These are phyloP conservation scores for Fusarium sp. DNA, from an alignment of 2,329 filamentous ascomycete species.

Conservation along the genomic window DNA sequence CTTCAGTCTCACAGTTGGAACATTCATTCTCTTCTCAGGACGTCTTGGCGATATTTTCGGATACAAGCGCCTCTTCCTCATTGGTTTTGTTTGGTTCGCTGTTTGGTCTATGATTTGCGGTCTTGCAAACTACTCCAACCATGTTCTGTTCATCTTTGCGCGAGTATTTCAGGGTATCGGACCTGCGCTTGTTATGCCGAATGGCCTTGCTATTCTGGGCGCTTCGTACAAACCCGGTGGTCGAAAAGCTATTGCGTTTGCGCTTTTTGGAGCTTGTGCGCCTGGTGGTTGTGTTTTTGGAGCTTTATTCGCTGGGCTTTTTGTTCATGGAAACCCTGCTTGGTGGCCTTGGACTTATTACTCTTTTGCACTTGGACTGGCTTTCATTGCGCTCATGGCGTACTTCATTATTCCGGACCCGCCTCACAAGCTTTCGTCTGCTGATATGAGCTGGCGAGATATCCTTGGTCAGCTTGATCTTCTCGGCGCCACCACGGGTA, in stretches of 20 bases:
- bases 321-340: slow-evolving; percentile 50
- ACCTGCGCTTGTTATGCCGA: slow-evolving; percentile 72
- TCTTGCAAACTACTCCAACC: slow-evolving; percentile 52
- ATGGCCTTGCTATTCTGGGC: slow-evolving; percentile 71
- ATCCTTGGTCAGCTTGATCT: slow-evolving; percentile 53
- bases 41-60: slow-evolving; percentile 69
- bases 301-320: slow-evolving; percentile 54
- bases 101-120: slow-evolving; percentile 64
- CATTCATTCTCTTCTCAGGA: slow-evolving; percentile 68
- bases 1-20: slow-evolving; percentile 66
- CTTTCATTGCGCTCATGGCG: slow-evolving; percentile 49
- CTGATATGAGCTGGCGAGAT: slow-evolving; percentile 18
- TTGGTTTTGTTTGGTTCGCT: slow-evolving; percentile 66
- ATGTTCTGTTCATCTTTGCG: slow-evolving; percentile 61
- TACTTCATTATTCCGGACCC: slow-evolving; percentile 52
- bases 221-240: slow-evolving; percentile 66
- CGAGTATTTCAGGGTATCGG: slow-evolving; percentile 71
- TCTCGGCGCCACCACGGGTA: slow-evolving; percentile 57
- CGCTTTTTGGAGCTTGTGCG: slow-evolving; percentile 59
- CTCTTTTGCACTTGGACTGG: slow-evolving; percentile 53
- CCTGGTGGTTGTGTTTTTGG: slow-evolving; percentile 60
- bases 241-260: slow-evolving; percentile 71
- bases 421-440: slow-evolving; percentile 29
- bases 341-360: slow-evolving; percentile 65
- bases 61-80: slow-evolving; percentile 65